A percentile compares a stretch with the other conserved stretches of the same genome.
Evolutionary conservation across 495 filamentous ascomycete species (phyloP).

Genomic region (Neurospora sp.): DNA sequence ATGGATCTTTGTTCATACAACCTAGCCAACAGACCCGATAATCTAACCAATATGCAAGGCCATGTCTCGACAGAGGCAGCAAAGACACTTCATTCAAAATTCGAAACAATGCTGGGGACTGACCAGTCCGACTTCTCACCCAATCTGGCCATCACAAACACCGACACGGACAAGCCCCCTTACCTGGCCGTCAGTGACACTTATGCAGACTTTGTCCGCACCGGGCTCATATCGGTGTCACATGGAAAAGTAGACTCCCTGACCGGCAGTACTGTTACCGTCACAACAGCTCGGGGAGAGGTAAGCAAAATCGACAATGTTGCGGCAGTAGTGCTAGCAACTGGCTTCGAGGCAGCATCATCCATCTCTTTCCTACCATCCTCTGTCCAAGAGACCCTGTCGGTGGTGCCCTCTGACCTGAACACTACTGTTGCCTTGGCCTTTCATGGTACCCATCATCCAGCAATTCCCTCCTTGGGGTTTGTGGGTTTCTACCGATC

Average conservation of each 20-base stretch:
- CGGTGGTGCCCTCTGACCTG: slow-evolving; percentile 41
- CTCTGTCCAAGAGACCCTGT: slow-evolving; percentile 44
- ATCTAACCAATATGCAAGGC: slow-evolving; percentile 49
- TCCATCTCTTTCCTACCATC: slow-evolving; percentile 52
- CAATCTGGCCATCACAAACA: slow-evolving; percentile 22
- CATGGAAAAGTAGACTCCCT: slow-evolving; percentile 31
- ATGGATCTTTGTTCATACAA: slow-evolving; percentile 72
- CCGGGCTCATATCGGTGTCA: slow-evolving; percentile 45
- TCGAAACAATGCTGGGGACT: slow-evolving; percentile 46
- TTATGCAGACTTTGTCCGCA: slow-evolving; percentile 63
- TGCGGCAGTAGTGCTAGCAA: slow-evolving; percentile 61
- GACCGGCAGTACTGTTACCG: slow-evolving; percentile 23
- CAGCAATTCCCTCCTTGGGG: slow-evolving; percentile 51
- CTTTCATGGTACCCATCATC: slow-evolving; percentile 52
- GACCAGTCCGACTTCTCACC: slow-evolving; percentile 51
- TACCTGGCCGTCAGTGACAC: slow-evolving; percentile 60
- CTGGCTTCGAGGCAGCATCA: slow-evolving; percentile 57
- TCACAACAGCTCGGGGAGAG: slow-evolving; percentile 21
- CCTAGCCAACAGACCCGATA: slow-evolving; percentile 45
- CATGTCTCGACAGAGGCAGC: slow-evolving; percentile 47
- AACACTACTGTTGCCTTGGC: slow-evolving; percentile 62
- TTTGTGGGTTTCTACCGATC: slow-evolving; percentile 83
- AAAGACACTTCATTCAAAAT: slow-evolving; percentile 40
- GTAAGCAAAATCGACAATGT: slow-evolving; percentile 39
- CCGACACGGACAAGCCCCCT: slow-evolving; percentile 36